Conservation (phyloP, 257 asterid species). For the Solanum medicagineum region DNA sequence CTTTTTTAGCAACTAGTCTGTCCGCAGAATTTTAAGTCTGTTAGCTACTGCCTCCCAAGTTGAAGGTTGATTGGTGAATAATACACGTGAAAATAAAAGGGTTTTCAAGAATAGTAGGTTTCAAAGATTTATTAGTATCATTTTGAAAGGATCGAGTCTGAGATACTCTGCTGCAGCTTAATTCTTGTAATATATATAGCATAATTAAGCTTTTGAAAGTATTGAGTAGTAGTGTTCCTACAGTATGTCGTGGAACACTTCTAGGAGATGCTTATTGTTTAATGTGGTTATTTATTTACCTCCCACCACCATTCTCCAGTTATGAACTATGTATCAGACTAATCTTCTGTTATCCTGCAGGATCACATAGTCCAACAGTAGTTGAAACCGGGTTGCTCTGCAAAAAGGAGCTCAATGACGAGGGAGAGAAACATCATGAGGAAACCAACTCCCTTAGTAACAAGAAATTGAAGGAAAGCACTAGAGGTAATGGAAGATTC, state of each 20-base stretch:
- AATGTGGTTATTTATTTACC: background rate
- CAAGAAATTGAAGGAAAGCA: constrained; percentile 6
- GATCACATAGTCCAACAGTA: constrained; percentile 21
- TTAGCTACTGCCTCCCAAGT: background rate
- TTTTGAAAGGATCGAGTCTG: background rate
- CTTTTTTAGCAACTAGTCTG: background rate
- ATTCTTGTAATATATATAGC: background rate
- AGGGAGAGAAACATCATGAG: constrained; percentile 12
- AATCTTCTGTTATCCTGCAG: constrained; percentile 11
- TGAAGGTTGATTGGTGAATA: background rate
- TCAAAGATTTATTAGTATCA: background rate
- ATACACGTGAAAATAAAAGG: background rate
- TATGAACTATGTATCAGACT: background rate
- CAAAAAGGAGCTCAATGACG: background rate
- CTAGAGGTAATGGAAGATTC: constrained; percentile 19
- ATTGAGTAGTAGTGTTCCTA: background rate
- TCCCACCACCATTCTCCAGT: background rate
- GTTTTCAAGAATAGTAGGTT: background rate
- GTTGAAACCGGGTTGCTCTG: constrained; percentile 2
- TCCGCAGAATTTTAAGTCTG: background rate
- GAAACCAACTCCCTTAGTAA: constrained; percentile 5
- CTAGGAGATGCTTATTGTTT: background rate
- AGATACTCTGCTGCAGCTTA: background rate
- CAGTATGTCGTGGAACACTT: background rate
- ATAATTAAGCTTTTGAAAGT: background rate